phyloP scores from a whole-genome alignment of 1,284 basidiomycete genomes.

The Cryptococcus sp. region DNA sequence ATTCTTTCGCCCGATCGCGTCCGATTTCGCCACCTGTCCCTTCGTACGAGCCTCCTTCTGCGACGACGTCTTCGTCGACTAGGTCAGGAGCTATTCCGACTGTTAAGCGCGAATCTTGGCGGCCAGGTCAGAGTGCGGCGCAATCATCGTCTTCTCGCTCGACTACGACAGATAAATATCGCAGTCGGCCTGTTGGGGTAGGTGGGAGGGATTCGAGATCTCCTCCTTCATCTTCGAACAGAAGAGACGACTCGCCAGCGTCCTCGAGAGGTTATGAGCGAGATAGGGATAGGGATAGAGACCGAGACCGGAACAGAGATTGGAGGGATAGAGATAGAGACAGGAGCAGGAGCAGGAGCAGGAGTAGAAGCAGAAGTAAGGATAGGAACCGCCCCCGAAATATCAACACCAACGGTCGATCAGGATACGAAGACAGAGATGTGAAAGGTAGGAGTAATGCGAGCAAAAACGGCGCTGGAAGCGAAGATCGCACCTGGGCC shows the following conservation, averaged over 20 bases:
- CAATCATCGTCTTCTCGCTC: neutral
- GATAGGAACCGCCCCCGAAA: no score
- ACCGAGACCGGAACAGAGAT: conserved; percentile 3
- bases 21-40: conserved; percentile 15
- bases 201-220: neutral
- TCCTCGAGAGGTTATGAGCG: neutral
- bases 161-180: conserved; percentile 2
- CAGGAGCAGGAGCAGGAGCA: conserved; percentile 8
- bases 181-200: neutral
- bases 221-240: neutral
- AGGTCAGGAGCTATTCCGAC: conserved; percentile 2
- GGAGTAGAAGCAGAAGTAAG: no score
- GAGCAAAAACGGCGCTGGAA: neutral
- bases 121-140: conserved; percentile 17
- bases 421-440: neutral
- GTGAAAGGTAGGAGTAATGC: neutral
- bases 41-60: conserved; percentile 12
- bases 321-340: conserved; percentile 8
- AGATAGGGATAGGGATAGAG: conserved; percentile 6
- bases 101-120: conserved; percentile 32
- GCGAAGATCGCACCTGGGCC: conserved; percentile 19
- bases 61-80: conserved; percentile 5
- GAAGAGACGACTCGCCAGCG: neutral
- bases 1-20: conserved; percentile 8
- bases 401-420: no score